These are phyloP conservation scores for Paecilomyces sp. DNA, from an alignment of 2,329 filamentous ascomycete genomes.

Conservation along the genomic window DNA sequence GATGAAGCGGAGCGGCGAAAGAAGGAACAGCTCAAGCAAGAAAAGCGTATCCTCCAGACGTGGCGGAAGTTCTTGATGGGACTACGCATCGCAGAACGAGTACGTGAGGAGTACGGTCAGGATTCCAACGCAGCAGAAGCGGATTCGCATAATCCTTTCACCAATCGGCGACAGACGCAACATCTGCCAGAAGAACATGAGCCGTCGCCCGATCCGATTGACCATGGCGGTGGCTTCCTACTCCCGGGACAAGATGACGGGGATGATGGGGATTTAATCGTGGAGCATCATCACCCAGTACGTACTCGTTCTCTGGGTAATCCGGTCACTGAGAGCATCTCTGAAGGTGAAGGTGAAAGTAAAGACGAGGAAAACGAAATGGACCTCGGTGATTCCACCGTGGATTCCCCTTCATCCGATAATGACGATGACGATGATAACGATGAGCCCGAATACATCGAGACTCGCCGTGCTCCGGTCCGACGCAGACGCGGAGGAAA, in stretches of 20 bases:
- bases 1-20: slow-evolving; percentile 67
- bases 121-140: slow-evolving; percentile 16
- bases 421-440: slow-evolving; percentile 3
- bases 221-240: slow-evolving; percentile 22
- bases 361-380: slow-evolving; percentile 1
- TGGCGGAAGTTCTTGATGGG: slow-evolving; percentile 90
- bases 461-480: background rate
- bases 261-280: slow-evolving; percentile 19
- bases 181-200: slow-evolving; percentile 8
- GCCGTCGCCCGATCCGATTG: slow-evolving; percentile 8
- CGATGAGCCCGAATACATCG: slow-evolving; percentile 9
- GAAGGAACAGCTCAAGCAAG: slow-evolving; percentile 77
- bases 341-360: slow-evolving; percentile 6
- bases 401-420: slow-evolving; percentile 7
- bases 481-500: slow-evolving; percentile 6
- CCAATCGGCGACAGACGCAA: slow-evolving; percentile 7
- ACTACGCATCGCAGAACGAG: slow-evolving; percentile 70
- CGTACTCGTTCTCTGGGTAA: background rate
- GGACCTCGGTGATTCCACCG: slow-evolving; percentile 5
- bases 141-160: slow-evolving; percentile 31
- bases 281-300: slow-evolving; percentile 18
- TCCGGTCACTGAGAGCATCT: background rate
- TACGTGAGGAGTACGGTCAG: slow-evolving; percentile 67
- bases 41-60: slow-evolving; percentile 62
- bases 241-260: slow-evolving; percentile 8